Evolutionary conservation across 352 stramenopile species (phyloP).

Genomic region (Phytophthora ohioensis): DNA sequence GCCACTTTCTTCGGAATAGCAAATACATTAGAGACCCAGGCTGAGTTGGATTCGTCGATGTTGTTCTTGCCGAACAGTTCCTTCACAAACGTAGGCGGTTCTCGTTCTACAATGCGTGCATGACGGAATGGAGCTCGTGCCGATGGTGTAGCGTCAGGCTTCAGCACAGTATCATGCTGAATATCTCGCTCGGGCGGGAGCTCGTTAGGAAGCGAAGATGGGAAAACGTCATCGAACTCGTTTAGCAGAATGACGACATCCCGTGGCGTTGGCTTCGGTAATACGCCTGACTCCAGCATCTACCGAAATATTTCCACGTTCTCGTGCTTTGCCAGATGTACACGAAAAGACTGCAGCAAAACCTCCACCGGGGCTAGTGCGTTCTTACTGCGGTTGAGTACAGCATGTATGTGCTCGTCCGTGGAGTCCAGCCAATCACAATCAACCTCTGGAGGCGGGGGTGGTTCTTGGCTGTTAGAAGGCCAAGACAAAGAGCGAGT

Average conservation of each 20-base stretch:
- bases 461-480: too few species aligned
- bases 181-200: slow-evolving; percentile 9
- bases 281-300: background rate
- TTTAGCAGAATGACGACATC: slow-evolving; percentile 4
- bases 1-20: background rate
- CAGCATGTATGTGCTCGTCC: too few species aligned
- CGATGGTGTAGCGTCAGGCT: slow-evolving; percentile 1
- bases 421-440: too few species aligned
- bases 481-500: too few species aligned
- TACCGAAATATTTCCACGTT: slow-evolving; percentile 7
- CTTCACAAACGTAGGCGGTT: background rate
- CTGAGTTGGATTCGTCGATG: slow-evolving; percentile 18
- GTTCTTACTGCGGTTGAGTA: too few species aligned
- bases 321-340: background rate
- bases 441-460: too few species aligned
- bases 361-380: too few species aligned
- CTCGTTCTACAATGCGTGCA: slow-evolving; percentile 6
- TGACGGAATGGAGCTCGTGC: slow-evolving; percentile 11
- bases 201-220: slow-evolving; percentile 13
- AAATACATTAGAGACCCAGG: slow-evolving; percentile 16
- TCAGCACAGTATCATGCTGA: slow-evolving; percentile 14
- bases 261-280: slow-evolving; percentile 1
- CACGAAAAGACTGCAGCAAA: background rate
- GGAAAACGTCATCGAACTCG: slow-evolving; percentile 7
- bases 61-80: slow-evolving; percentile 1